Conservation (phyloP, 768 basidiomycete genomes). For the Clitopilus passeckerianus region DNA sequence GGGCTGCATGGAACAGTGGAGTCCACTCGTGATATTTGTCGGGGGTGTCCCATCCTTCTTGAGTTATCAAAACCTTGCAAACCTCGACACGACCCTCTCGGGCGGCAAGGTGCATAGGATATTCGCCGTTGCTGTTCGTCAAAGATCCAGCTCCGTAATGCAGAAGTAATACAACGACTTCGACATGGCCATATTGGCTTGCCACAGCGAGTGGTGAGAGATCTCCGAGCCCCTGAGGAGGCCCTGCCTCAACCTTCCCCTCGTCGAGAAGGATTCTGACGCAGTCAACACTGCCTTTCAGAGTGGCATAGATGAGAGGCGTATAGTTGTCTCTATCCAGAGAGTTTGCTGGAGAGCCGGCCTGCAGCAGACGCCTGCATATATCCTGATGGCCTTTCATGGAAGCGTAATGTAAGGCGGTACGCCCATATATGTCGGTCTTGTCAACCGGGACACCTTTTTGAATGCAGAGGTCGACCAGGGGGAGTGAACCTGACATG, state of each 20-base stretch:
- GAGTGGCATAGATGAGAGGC: slow-evolving; percentile 90
- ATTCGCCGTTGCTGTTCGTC: slow-evolving; percentile 94
- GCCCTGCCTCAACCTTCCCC: slow-evolving; percentile 61
- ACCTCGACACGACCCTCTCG: slow-evolving; percentile 87
- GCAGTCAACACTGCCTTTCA: slow-evolving; percentile 78
- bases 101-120: slow-evolving; percentile 93
- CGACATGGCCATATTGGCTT: slow-evolving; percentile 82
- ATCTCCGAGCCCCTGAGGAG: slow-evolving; percentile 55
- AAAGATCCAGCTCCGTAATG: slow-evolving; percentile 71
- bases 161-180: slow-evolving; percentile 76
- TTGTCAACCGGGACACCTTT: slow-evolving; percentile 67
- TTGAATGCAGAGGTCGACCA: slow-evolving; percentile 78
- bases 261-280: slow-evolving; percentile 78
- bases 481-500: slow-evolving; percentile 71
- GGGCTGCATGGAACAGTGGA: slow-evolving; percentile 91
- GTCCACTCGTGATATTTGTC: slow-evolving; percentile 99
- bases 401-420: slow-evolving; percentile 92
- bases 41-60: slow-evolving; percentile 76
- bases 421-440: slow-evolving; percentile 87
- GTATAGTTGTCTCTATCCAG: slow-evolving; percentile 93
- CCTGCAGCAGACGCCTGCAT: slow-evolving; percentile 72
- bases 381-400: slow-evolving; percentile 84
- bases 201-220: slow-evolving; percentile 87
- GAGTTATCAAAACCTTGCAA: slow-evolving; percentile 68
- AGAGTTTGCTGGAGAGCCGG: slow-evolving; percentile 57